These are phyloP conservation scores for Avena atlantica DNA, from an alignment of 176 grass and related monocot genomes.

Conservation along the genomic window DNA sequence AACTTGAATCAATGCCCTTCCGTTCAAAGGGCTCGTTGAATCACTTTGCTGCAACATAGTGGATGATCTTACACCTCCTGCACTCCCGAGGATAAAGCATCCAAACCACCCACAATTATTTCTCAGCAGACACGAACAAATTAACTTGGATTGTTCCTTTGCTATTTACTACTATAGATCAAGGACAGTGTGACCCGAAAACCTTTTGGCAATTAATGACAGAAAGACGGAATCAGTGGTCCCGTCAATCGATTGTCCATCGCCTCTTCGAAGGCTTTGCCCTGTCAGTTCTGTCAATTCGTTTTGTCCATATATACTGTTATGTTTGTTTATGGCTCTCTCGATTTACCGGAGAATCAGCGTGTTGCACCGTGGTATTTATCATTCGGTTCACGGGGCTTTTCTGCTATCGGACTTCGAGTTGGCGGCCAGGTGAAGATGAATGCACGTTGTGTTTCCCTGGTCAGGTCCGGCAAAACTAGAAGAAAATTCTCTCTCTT, in stretches of 20 bases:
- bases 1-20: no score
- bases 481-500: no score
- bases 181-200: background rate
- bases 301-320: background rate
- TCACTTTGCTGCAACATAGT: no score
- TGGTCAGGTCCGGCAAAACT: background rate
- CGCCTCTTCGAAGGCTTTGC: background rate
- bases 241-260: constrained; percentile 5
- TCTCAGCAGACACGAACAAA: no score
- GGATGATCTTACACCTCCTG: no score
- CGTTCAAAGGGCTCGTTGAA: no score
- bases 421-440: background rate
- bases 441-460: background rate
- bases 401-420: background rate
- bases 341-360: constrained; percentile 37
- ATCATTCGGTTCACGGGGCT: background rate
- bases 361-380: background rate
- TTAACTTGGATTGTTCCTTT: no score
- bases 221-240: constrained; percentile 41
- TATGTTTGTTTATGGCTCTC: background rate
- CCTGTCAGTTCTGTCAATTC: background rate
- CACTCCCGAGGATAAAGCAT: no score
- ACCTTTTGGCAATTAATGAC: constrained; percentile 58
- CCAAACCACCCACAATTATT: no score
- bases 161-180: constrained; percentile 2